A percentile compares a stretch with the other conserved stretches of the same genome.
phyloP scores from a whole-genome alignment of 75 land plant genomes.

The Cunninghamia lanceolata region DNA sequence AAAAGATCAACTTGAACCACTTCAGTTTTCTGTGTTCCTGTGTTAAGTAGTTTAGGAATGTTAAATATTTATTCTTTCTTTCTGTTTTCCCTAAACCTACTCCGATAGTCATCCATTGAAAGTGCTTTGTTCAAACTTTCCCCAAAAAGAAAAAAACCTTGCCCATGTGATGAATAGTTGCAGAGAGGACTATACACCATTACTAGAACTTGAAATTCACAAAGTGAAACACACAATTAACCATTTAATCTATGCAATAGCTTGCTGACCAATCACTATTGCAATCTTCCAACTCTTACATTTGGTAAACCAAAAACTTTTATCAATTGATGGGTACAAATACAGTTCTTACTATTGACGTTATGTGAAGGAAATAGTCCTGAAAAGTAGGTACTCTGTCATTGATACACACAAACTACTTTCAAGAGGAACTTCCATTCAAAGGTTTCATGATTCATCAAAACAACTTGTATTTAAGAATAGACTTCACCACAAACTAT shows the following conservation, averaged over 20 bases:
- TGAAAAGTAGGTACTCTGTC: not conserved
- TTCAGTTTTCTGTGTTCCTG: too few relatives aligned
- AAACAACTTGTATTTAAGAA: not conserved
- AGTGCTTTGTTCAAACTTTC: too few relatives aligned
- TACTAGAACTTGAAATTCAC: too few relatives aligned
- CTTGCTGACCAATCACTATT: not conserved
- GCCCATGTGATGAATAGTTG: too few relatives aligned
- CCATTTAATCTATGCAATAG: not conserved
- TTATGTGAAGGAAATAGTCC: not conserved
- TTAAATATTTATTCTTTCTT: too few relatives aligned
- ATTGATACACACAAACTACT: not conserved
- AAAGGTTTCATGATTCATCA: not conserved
- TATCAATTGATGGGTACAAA: not conserved
- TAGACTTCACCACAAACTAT: not conserved
- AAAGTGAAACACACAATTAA: too few relatives aligned
- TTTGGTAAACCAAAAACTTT: not conserved
- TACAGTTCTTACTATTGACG: not conserved
- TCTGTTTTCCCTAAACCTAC: too few relatives aligned
- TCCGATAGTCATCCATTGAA: too few relatives aligned
- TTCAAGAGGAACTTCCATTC: not conserved
- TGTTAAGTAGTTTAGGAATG: too few relatives aligned
- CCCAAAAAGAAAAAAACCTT: too few relatives aligned
- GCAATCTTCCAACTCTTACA: not conserved
- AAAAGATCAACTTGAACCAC: too few relatives aligned
- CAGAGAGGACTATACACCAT: too few relatives aligned